Base-by-base conservation (phyloP, 345 rosid genomes). In the Acer saccharum region DNA sequence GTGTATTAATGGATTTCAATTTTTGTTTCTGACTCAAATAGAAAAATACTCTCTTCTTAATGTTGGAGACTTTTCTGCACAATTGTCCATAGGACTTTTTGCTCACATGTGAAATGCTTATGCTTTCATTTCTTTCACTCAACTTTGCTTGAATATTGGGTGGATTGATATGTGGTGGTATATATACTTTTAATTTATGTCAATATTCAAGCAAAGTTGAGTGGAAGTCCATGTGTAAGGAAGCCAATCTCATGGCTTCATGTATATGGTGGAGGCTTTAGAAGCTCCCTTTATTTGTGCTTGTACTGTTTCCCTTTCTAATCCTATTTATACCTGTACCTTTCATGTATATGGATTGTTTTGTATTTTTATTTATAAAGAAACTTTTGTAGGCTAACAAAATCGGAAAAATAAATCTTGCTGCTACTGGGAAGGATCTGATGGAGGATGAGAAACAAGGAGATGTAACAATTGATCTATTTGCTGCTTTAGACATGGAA, bases 381-480 rank as follows among this genome's bases (percentile, higher is more conserved):
- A 32, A 27, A 58, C 50, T 54, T 60, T 13, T 83, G 80, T 84
- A 94, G 99, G 99, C 99, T 78, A 91, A 93, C 83, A 97, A 93
- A 86, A 94, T 97, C 77, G 99, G 99, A 61, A 94, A 86, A 83
- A 94, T 97, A 87, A 97, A 97, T 83, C 95, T 97, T 70, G 99
- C 99, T 84, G 99, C 99, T 58, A 94, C 92, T 58, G 99, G 99
- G 79, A 97, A 93, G 87, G 99, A 97, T 88, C 95, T 97, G 78
- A 94, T 96, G 98, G 99, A 97, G 75, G 99, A 97, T 52, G 99
- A 97, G 82, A 97, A 97, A 75, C 99, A 86, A 87, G 99, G 92
- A 84, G 98, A 97, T 84, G 94, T 97, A 72, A 91, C 91, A 6
- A 67, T 93, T 77, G 99, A 97, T 88, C 93, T 94, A 73, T 97